These are phyloP conservation scores for Aureoboletus auriporus DNA, from an alignment of 768 basidiomycete species.

Conservation along the genomic window DNA sequence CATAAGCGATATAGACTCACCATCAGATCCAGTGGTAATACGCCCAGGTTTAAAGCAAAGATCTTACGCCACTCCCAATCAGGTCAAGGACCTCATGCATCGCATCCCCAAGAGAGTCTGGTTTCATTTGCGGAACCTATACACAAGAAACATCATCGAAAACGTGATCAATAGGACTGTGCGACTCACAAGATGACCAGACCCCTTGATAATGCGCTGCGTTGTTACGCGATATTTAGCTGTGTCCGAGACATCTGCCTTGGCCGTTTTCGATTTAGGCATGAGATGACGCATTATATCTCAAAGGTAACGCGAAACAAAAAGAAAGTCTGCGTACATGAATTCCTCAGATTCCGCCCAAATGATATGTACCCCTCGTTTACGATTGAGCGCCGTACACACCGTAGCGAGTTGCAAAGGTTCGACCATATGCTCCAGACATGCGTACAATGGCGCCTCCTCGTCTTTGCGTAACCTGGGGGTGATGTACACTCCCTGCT, in stretches of 20 bases:
- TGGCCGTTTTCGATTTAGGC: conserved; percentile 24
- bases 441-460: conserved; percentile 24
- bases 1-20: no score
- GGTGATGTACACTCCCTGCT: conserved; percentile 12
- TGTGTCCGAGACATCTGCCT: conserved; percentile 26
- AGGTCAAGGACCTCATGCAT: conserved; percentile 22
- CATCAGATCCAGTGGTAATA: not conserved
- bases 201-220: conserved; percentile 20
- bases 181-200: conserved; percentile 26
- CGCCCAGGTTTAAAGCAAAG: conserved; percentile 12
- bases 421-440: conserved; percentile 23
- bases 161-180: not conserved
- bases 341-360: conserved; percentile 31
- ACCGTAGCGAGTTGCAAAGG: conserved; percentile 18
- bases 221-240: conserved; percentile 19
- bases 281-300: no score
- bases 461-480: conserved; percentile 27
- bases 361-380: conserved; percentile 22
- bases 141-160: not conserved
- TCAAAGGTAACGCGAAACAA: no score
- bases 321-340: conserved; percentile 15
- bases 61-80: conserved; percentile 6
- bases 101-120: conserved; percentile 23
- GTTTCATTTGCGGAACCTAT: conserved; percentile 29
- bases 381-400: conserved; percentile 12